A percentile compares a stretch with the other conserved stretches of the same genome.
These are phyloP conservation scores for rapeseed (Brassica napus) DNA, from an alignment of 345 rosid species.

Conservation along the genomic window DNA sequence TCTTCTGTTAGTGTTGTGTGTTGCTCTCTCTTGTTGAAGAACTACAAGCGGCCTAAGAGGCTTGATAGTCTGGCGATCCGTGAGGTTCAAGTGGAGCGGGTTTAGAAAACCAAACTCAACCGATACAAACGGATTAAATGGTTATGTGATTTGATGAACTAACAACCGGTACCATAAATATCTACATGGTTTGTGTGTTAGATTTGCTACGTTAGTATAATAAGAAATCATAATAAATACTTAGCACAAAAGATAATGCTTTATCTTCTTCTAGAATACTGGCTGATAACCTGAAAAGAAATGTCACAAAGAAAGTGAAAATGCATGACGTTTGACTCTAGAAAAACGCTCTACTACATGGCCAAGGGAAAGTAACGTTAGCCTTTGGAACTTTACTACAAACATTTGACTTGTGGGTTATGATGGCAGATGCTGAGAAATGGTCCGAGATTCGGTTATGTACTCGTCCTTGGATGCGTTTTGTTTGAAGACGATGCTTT, in stretches of 20 bases:
- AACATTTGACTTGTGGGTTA: too few species aligned
- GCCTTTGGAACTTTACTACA: too few species aligned
- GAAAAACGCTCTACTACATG: too few species aligned
- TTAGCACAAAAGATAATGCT: neutral
- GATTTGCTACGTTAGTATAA: neutral
- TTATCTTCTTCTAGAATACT: neutral
- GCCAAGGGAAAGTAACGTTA: too few species aligned
- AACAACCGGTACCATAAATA: neutral
- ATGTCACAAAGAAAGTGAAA: too few species aligned
- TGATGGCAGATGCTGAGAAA: too few species aligned
- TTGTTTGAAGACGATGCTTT: too few species aligned
- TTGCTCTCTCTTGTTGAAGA: conserved; percentile 76
- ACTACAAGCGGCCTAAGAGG: conserved; percentile 68
- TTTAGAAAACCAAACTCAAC: conserved; percentile 10
- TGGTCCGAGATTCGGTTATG: too few species aligned
- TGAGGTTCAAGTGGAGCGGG: conserved; percentile 55
- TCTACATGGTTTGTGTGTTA: neutral
- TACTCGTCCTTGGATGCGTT: too few species aligned
- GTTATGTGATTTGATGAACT: neutral
- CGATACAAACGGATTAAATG: neutral
- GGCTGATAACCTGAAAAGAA: too few species aligned
- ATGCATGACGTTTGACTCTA: too few species aligned
- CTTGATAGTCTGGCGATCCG: conserved; percentile 60
- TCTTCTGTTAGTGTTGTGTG: conserved; percentile 94
- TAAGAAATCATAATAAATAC: neutral